Evolutionary conservation across 805 yeast genomes (phyloP), one percentile per base, ranked within the genome.

Genomic region (Pichia sporocuriosa): DNA sequence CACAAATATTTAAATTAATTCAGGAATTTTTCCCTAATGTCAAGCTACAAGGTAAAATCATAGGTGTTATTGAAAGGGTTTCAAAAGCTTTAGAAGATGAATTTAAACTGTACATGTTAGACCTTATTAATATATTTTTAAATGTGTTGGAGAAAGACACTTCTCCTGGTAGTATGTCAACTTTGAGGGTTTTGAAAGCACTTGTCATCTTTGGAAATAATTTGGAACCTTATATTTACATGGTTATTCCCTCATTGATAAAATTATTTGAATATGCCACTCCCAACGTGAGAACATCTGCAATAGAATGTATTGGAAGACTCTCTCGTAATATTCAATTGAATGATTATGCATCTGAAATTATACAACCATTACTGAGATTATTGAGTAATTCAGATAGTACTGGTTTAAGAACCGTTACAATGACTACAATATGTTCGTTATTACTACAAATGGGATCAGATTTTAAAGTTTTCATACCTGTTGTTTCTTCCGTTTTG

Each of bases 11-110:
- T 53, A 77, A 66, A 4, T 77, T 84, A 0, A 77, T 90, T 39
- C 77, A 77, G 46, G 94, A 86, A 47, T 86, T 79, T 47, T 89
- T 88, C 60, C 56, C 64, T 3, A 72, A 78, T 16, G 70, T 63
- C 22, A 66, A 79, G 42, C 65, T 89, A 35, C 95, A 89, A 55
- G 79, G 79, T 4, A 83, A 89, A 0, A 82, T 90, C 19, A 76
- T 93, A 29, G 76, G 80, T 20, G 73, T 90, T 26, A 76, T 89
- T 19, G 97, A 90, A 56, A 77, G 88, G 3, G 76, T 93, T 24
- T 84, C 96, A 0, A 76, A 74, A 39, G 88, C 97, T 0, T 66
- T 93, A 37, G 95, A 87, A 43, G 94, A 95, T 7, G 98, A 93
- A 56, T 93, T 93, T 66, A 93, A 87, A 52, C 70, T 81, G 59